Base-by-base conservation (phyloP, 176 grass and related monocot species). In the Calamus simplicifolius region DNA sequence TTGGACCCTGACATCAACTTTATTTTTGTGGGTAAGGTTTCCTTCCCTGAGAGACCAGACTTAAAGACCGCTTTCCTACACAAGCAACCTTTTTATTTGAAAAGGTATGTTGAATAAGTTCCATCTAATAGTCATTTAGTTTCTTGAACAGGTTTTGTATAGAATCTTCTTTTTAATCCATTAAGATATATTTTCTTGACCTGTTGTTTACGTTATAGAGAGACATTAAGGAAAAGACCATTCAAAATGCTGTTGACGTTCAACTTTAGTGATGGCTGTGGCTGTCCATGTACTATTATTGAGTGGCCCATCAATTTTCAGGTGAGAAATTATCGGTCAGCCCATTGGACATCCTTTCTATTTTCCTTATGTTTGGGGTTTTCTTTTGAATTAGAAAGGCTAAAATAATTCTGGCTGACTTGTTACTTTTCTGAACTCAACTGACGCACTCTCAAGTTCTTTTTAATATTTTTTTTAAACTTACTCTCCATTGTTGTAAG, bases 21-120 rank as follows among this genome's bases (percentile, higher is more conserved):
- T 8, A 35, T 35, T 35, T 35, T 2, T 35, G 31, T 30, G 29
- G 29, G 3, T 35, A 35, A 96, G 91, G 64, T 96, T 75, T 82
- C 83, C 28, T 96, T 96, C 64, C 92, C 92, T 25, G 80, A 90
- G 51, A 79, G 92, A 75, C 62, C 92, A 64, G 87, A 90, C 63
- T 74, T 96, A 67, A 90, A 96, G 51, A 48, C 79, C n/a, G 80
- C 82, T 69, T 63, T 88, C 52, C 69, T 96, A 26, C 74, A 70
- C 54, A 73, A 88, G 78, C 92, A 96, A 62, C 86, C 92, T 25
- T 90, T 96, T 82, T 82, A 66, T 77, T 86, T 96, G 38, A 89
- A 82, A 77, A 90, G 92, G 92, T 89, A 57, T 12, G 17, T 50
- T 61, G 6, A 26, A 4, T 28, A 16, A 48, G 18, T 59, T 38